A percentile compares a stretch with the other conserved stretches of the same genome.
These are phyloP conservation scores for Arthrobotrys megalospora DNA, from an alignment of 2,329 filamentous ascomycete genomes.

Conservation along the genomic window DNA sequence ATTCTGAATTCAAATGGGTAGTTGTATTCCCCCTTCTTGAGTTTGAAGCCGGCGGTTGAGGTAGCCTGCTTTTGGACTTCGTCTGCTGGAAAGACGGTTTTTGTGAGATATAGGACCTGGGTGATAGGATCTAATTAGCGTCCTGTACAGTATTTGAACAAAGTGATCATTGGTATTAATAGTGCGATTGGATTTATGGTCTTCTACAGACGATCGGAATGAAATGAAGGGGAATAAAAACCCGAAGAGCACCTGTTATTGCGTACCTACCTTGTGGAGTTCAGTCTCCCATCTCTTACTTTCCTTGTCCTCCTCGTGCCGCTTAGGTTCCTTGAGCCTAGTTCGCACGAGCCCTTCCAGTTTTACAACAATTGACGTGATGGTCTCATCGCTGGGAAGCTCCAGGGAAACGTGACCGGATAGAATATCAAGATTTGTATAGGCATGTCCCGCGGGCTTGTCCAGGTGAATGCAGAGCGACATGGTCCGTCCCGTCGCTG, in stretches of 20 bases:
- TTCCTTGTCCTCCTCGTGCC: constrained; percentile 66
- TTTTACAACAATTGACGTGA: constrained; percentile 79
- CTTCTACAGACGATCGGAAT: constrained; percentile 66
- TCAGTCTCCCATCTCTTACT: constrained; percentile 69
- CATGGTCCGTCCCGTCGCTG: constrained; percentile 44
- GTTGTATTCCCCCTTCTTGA: constrained; percentile 79
- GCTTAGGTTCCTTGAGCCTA: constrained; percentile 69
- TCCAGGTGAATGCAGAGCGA: constrained; percentile 60
- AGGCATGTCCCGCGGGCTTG: constrained; percentile 57
- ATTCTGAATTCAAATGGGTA: constrained; percentile 86
- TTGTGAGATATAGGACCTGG: constrained; percentile 82
- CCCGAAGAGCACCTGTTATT: constrained; percentile 17
- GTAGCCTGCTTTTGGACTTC: constrained; percentile 65
- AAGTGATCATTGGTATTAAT: neutral
- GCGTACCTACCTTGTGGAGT: constrained; percentile 69
- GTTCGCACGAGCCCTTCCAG: constrained; percentile 85
- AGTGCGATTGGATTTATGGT: neutral
- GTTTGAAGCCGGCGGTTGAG: constrained; percentile 70
- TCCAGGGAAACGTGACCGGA: constrained; percentile 68
- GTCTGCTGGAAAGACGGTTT: constrained; percentile 79
- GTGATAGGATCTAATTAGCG: neutral
- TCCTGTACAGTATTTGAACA: neutral
- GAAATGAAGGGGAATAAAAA: constrained; percentile 26
- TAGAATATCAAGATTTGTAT: constrained; percentile 58
- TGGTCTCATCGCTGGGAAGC: constrained; percentile 68